Percentiles rank a stretch among this genome's conserved stretches.
Conservation (phyloP, 1,284 basidiomycete genomes). For the Waitea zeae region DNA sequence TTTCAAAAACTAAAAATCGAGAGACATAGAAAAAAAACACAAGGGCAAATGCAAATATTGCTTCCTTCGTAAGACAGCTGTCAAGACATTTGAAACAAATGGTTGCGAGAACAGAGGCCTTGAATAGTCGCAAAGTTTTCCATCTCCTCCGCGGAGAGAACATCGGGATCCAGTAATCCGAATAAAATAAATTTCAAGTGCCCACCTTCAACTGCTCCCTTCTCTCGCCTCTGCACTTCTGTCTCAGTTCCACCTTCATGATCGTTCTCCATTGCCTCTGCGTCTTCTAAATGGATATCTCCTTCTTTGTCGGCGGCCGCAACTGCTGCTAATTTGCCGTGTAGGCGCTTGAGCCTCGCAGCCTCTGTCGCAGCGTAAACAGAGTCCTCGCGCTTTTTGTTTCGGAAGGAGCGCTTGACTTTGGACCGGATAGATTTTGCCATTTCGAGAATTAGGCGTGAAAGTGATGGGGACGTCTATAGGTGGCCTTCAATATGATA, state of each 20-base stretch:
- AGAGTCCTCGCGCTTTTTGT: slow-evolving; percentile 70
- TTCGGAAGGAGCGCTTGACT: slow-evolving; percentile 70
- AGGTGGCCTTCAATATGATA: no score
- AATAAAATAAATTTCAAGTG: slow-evolving; percentile 16
- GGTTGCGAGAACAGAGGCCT: not conserved
- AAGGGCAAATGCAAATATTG: no score
- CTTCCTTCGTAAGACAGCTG: not conserved
- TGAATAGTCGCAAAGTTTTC: slow-evolving; percentile 5
- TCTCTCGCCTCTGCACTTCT: no score
- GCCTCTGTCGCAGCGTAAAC: slow-evolving; percentile 79
- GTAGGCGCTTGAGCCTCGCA: slow-evolving; percentile 66
- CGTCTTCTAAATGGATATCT: slow-evolving; percentile 21
- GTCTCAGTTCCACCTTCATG: slow-evolving; percentile 3
- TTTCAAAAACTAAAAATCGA: not conserved
- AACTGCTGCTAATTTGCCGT: slow-evolving; percentile 46
- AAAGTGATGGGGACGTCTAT: no score
- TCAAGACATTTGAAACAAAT: not conserved
- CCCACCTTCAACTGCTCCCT: slow-evolving; percentile 5
- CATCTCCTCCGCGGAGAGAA: slow-evolving; percentile 3
- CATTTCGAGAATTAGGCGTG: no score
- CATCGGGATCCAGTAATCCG: slow-evolving; percentile 3
- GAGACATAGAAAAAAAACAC: no score
- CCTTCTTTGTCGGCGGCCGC: slow-evolving; percentile 12
- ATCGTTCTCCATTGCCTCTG: slow-evolving; percentile 15
- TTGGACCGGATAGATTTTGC: slow-evolving; percentile 89